These are phyloP conservation scores for Hsuehochloa calcarea DNA, from an alignment of 176 grass and related monocot species.

Conservation along the genomic window DNA sequence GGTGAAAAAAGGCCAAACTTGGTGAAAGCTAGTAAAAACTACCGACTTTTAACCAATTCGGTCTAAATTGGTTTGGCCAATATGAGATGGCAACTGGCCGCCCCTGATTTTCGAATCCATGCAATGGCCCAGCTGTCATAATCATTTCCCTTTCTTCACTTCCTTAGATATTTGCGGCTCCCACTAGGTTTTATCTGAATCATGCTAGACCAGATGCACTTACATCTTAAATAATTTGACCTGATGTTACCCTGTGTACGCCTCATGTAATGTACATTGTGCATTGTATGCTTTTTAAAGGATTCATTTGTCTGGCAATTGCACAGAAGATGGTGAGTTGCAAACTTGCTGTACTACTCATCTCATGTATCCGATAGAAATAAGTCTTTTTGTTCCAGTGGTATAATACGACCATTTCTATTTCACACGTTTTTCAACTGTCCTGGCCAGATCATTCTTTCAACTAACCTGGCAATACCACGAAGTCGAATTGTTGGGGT, in stretches of 20 bases:
- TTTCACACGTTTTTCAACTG: neutral
- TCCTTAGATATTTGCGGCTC: neutral
- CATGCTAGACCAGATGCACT: neutral
- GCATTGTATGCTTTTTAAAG: neutral
- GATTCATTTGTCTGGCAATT: neutral
- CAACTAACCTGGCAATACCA: neutral
- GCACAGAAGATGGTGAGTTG: neutral
- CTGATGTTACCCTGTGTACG: slow-evolving; percentile 1
- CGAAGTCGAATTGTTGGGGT: neutral
- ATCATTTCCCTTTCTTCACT: neutral
- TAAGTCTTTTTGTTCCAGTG: neutral
- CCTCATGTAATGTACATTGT: neutral
- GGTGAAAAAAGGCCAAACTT: neutral
- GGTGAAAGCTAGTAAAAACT: slow-evolving; percentile 6
- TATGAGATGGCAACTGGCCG: neutral
- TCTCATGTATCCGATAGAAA: neutral
- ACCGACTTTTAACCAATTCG: neutral
- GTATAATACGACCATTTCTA: neutral
- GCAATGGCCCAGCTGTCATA: slow-evolving; percentile 17
- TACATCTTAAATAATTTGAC: slow-evolving; percentile 9
- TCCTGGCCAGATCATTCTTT: neutral
- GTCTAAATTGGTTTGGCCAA: neutral
- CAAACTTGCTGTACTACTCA: neutral
- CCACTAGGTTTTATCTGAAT: neutral
- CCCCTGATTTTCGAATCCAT: neutral